Percentiles rank a stretch among this genome's conserved stretches.
Evolutionary conservation across 495 filamentous ascomycete genomes (phyloP).

Genomic region (Venustampulla echinocandica): DNA sequence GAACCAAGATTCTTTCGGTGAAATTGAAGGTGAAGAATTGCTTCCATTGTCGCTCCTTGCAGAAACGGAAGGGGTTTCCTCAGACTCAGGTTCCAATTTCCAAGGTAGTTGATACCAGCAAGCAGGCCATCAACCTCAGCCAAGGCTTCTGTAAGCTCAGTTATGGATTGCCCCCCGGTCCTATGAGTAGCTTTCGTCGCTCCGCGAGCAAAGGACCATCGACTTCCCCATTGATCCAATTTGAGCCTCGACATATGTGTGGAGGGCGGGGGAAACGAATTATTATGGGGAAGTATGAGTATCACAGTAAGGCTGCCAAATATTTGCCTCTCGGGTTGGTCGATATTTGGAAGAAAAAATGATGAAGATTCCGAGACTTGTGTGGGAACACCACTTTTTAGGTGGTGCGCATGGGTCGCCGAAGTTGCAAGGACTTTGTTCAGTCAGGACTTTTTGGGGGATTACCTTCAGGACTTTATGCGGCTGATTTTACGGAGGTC

Average conservation of each 20-base stretch:
- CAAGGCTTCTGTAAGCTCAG: conserved; percentile 6
- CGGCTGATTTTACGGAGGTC: background rate
- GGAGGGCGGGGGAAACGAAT: background rate
- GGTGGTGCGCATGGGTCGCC: background rate
- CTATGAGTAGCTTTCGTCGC: conserved; percentile 7
- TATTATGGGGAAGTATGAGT: background rate
- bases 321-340: conserved; percentile 2
- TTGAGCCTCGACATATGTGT: conserved; percentile 6
- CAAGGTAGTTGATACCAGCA: conserved; percentile 9
- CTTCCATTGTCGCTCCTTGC: background rate
- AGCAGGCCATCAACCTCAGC: conserved; percentile 12
- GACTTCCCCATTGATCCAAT: conserved; percentile 6
- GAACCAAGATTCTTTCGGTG: conserved; percentile 4
- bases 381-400: background rate
- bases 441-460: background rate
- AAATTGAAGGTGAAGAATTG: background rate
- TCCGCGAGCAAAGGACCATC: conserved; percentile 9
- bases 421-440: background rate
- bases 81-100: conserved; percentile 5
- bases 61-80: background rate
- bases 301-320: conserved; percentile 5
- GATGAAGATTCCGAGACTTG: background rate
- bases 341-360: background rate
- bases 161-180: conserved; percentile 1
- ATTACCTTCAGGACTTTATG: background rate